Base-by-base conservation (phyloP, 2,329 filamentous ascomycete species). In the Colletotrichum aenigma region DNA sequence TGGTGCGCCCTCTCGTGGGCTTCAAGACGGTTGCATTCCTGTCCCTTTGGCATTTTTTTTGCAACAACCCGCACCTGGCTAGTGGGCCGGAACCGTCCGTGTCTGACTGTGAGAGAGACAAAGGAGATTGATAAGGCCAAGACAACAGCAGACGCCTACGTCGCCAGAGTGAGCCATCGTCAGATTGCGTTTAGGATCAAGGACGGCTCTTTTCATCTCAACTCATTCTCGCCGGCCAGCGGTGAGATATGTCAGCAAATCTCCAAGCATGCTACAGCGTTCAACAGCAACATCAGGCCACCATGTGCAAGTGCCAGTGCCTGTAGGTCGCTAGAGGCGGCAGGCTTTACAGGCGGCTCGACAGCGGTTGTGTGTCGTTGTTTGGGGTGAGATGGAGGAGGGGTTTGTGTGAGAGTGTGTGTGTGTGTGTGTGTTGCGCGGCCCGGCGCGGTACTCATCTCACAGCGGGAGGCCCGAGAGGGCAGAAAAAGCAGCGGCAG, bases 51-150 rank as follows among this genome's bases (percentile, higher is more conserved):
- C 34, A 15, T 18, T 61, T 43, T 43, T 61, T 62, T 58, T 48
- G 56, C 43, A 38, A 48, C 24, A n/a, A 48, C 43, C 43, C 43
- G 36, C 56, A 52, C 26, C 21, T 68, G 56, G 36, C 36, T 21
- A 43, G 52, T 55, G 18, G 28, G n/a, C 74, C 58, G 70, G 58
- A 64, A 68, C 48, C 74, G 64, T 68, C 58, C 48, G 10, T 73
- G 69, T 67, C 73, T 72, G 56, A 72, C 52, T 18, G 62, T 10
- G 55, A 58, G 28, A 75, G 65, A 74, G 48, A 73, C 70, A 74
- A 74, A 73, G 70, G 65, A 60, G 70, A 66, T 69, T 75, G 64
- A 75, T 58, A 60, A 36, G 43, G 62, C 48, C 66, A 73, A 73
- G 64, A 69, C 73, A 74, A 30, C 62, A 36, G 38, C 26, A 68